Evolutionary conservation across 495 filamentous ascomycete species (phyloP), one percentile per base, ranked within the genome.

Genomic region (Elasticomyces elasticus): DNA sequence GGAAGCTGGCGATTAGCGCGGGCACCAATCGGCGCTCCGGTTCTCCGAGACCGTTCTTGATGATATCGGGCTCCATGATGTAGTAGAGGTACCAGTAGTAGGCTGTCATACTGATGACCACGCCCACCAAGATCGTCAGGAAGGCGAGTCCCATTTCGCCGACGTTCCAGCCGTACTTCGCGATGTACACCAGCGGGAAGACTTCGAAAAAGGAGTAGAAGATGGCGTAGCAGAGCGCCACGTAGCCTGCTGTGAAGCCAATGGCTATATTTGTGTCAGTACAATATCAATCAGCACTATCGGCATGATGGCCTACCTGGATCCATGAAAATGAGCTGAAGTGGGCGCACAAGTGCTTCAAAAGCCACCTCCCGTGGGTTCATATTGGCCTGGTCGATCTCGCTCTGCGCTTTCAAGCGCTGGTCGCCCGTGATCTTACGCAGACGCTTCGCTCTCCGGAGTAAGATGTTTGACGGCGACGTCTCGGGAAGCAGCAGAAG

Each of bases 171-270:
- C 66, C 64, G 69, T 86, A 85, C 54, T 76, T 71, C 51, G 69
- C 73, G 1, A 74, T 73, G 69, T 84, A 87, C 47, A 87, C 81
- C n/a, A 87, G 67, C 2, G 83, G 82, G 71, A 87, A 86, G 57
- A 77, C 80, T 63, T 86, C 83, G 72, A 85, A 85, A 74, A 83
- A 84, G 58, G 71, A 75, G 66, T 84, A 85, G 67, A 78, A 84
- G 66, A 84, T 84, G 26, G 74, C 79, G 67, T 84, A 83, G 54
- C 79, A 75, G 49, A 85, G 71, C 17, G 77, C 74, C 0, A 77
- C 80, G 67, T 85, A 86, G 44, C 76, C 49, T 57, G 80, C 76
- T 0, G 78, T 74, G 71, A 84, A 85, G 7, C 76, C 69, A 17
- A 86, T 76, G 44, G 77, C 74, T 0, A 80, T 78, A 53, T 86